phyloP scores from a whole-genome alignment of 2,329 filamentous ascomycete species.

The Aurifilum marmelostoma region DNA sequence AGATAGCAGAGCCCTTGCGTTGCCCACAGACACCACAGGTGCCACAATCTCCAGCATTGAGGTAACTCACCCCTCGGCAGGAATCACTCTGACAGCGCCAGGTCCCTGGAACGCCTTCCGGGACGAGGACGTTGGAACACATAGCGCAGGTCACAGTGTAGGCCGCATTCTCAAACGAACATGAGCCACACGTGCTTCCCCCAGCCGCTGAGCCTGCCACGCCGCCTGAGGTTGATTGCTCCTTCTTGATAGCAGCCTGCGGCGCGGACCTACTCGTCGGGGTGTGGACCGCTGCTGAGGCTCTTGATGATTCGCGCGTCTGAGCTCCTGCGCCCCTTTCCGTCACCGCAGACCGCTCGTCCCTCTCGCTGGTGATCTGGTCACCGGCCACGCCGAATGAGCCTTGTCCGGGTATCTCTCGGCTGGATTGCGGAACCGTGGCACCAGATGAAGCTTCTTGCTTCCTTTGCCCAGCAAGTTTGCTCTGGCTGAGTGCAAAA shows the following conservation, averaged over 20 bases:
- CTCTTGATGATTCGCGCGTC: slow-evolving; percentile 15
- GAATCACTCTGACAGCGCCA: slow-evolving; percentile 65
- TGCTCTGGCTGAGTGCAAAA: slow-evolving; percentile 18
- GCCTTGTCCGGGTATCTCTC: neutral
- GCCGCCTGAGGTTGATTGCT: neutral
- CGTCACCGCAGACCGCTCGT: slow-evolving; percentile 4
- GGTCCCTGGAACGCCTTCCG: slow-evolving; percentile 53
- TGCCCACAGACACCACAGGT: slow-evolving; percentile 71
- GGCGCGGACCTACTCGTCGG: neutral
- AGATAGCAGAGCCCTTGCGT: slow-evolving; percentile 34
- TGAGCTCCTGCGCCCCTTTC: slow-evolving; percentile 10
- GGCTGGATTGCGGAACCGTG: neutral
- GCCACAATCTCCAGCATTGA: slow-evolving; percentile 71
- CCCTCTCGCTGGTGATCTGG: slow-evolving; percentile 6
- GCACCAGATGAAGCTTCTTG: neutral
- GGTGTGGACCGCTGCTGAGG: slow-evolving; percentile 7
- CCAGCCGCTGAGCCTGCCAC: neutral
- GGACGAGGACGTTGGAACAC: slow-evolving; percentile 71
- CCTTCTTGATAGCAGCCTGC: neutral
- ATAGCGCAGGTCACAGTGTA: slow-evolving; percentile 63
- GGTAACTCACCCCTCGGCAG: slow-evolving; percentile 62
- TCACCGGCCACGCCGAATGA: slow-evolving; percentile 21
- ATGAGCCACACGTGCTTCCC: slow-evolving; percentile 57
- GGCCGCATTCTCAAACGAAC: slow-evolving; percentile 66
- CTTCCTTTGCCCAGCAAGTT: neutral